These are phyloP conservation scores for Cyclospora cayetanensis DNA, from an alignment of 169 alveolate species.

Conservation along the genomic window DNA sequence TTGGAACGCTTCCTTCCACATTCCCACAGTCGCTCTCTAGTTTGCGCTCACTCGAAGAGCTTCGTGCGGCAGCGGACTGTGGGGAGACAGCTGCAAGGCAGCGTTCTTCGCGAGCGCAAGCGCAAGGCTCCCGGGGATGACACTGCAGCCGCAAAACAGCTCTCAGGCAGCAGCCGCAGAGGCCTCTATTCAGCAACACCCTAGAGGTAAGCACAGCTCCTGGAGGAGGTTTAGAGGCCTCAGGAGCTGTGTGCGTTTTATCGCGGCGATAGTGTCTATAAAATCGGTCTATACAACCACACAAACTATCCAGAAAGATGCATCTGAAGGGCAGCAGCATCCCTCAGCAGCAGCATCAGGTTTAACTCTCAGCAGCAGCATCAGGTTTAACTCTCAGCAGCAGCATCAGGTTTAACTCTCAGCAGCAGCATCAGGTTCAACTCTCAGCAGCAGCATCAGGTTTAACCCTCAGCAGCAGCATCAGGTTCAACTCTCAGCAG, in stretches of 20 bases:
- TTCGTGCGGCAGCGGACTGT: not conserved
- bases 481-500: not conserved
- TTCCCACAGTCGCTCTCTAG: too few relatives aligned
- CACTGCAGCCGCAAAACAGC: conserved; percentile 34
- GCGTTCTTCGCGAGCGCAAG: not conserved
- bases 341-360: not conserved
- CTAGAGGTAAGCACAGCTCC: too few relatives aligned
- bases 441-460: not conserved
- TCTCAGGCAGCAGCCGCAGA: too few relatives aligned
- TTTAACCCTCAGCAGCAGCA: too few relatives aligned
- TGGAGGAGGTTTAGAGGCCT: too few relatives aligned
- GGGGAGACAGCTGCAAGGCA: not conserved
- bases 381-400: not conserved
- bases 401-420: not conserved
- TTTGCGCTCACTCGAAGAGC: not conserved
- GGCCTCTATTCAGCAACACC: too few relatives aligned
- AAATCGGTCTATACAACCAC: too few relatives aligned
- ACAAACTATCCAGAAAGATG: too few relatives aligned
- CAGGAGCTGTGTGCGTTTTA: too few relatives aligned
- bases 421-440: not conserved
- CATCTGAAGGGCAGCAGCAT: not conserved
- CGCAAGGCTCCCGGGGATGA: not conserved
- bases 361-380: not conserved
- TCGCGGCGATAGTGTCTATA: too few relatives aligned
- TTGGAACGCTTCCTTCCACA: too few relatives aligned